phyloP scores from a whole-genome alignment of 2,329 filamentous ascomycete species.

The Pseudogymnoascus sp. region DNA sequence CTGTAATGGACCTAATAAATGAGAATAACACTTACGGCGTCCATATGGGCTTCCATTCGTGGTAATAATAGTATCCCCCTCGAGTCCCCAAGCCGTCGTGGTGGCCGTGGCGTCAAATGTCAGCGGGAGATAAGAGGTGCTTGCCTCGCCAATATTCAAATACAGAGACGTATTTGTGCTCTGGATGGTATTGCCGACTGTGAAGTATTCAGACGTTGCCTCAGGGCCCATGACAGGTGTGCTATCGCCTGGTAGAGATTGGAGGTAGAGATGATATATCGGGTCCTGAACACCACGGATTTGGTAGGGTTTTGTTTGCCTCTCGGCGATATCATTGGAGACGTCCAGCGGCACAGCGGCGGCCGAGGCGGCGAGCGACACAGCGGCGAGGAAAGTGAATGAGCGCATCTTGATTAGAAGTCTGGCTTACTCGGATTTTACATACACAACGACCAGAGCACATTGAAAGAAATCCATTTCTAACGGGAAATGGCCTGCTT shows the following conservation, averaged over 20 bases:
- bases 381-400: not conserved
- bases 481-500: not conserved
- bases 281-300: conserved; percentile 44
- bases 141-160: conserved; percentile 40
- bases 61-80: conserved; percentile 43
- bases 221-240: conserved; percentile 47
- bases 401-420: not conserved
- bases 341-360: not conserved
- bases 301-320: conserved; percentile 32
- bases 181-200: conserved; percentile 42
- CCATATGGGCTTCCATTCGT: conserved; percentile 37
- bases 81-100: conserved; percentile 44
- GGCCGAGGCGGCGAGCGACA: not conserved
- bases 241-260: conserved; percentile 28
- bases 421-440: not conserved
- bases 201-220: conserved; percentile 40
- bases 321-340: not conserved
- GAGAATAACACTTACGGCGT: conserved; percentile 26
- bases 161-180: conserved; percentile 41
- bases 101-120: conserved; percentile 35
- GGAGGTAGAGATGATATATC: conserved; percentile 47
- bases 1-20: not conserved
- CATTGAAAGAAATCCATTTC: not conserved
- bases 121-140: conserved; percentile 46
- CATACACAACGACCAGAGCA: not conserved